These are phyloP conservation scores for Fusarium musae DNA, from an alignment of 2,329 filamentous ascomycete species.

Conservation along the genomic window DNA sequence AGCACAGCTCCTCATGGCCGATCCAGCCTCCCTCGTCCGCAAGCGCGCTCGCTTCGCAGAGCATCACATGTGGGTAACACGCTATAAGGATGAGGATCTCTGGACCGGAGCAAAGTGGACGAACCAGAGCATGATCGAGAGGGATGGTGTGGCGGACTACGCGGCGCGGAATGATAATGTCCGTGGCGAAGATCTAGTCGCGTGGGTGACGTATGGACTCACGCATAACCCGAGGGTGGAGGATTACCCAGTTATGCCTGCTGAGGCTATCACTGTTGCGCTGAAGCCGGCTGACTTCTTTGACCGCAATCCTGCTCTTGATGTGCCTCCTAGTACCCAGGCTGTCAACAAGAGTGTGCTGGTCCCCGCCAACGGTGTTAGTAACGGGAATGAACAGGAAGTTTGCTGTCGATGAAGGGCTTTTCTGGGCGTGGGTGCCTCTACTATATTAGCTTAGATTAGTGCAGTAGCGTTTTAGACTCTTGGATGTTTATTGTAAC, in stretches of 20 bases:
- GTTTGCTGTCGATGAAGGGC: not conserved
- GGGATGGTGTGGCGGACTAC: slow-evolving; percentile 53
- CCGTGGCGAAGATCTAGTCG: slow-evolving; percentile 62
- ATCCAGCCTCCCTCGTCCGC: slow-evolving; percentile 52
- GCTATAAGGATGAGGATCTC: slow-evolving; percentile 56
- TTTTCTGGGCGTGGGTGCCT: accelerated
- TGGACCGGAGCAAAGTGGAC: slow-evolving; percentile 57
- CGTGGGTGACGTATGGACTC: slow-evolving; percentile 69
- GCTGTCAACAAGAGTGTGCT: not conserved
- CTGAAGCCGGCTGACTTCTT: slow-evolving; percentile 62
- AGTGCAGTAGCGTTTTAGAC: no score
- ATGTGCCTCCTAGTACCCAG: slow-evolving; percentile 49
- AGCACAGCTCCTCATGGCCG: slow-evolving; percentile 59
- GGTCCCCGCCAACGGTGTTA: not conserved
- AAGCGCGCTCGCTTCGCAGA: slow-evolving; percentile 54
- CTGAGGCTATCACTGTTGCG: no score
- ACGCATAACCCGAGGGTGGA: no score
- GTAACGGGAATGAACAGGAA: not conserved
- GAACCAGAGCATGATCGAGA: slow-evolving; percentile 51
- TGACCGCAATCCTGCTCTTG: slow-evolving; percentile 58
- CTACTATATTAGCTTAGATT: no score
- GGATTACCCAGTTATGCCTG: no score
- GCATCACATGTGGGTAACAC: slow-evolving; percentile 59
- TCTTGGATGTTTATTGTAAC: no score
- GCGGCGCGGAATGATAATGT: slow-evolving; percentile 58